These are phyloP conservation scores for Prasinococcaceae sp. DNA, from an alignment of 139 green algal genomes.

Conservation along the genomic window DNA sequence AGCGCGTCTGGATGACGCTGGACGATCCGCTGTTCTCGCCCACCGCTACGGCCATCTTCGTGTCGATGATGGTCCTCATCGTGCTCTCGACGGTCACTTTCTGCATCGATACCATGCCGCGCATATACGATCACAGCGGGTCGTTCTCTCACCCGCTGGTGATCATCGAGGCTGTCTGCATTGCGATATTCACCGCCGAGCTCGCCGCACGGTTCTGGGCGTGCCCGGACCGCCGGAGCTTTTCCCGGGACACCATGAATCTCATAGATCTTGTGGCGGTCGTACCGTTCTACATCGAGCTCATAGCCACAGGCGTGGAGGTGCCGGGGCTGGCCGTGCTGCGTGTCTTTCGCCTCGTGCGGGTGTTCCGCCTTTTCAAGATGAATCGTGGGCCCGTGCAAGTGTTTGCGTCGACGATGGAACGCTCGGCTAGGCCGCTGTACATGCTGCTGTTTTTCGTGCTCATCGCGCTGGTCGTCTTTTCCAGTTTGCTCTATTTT, in stretches of 20 bases:
- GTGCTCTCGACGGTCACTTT: slow-evolving; percentile 23
- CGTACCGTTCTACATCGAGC: slow-evolving; percentile 15
- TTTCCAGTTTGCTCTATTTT: slow-evolving; percentile 12
- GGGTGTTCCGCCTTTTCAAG: slow-evolving; percentile 7
- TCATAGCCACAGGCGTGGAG: not conserved
- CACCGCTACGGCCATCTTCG: slow-evolving; percentile 2
- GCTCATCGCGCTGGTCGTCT: slow-evolving; percentile 9
- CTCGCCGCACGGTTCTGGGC: not conserved
- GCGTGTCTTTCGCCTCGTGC: slow-evolving; percentile 6
- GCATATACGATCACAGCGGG: not conserved
- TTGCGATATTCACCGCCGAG: slow-evolving; percentile 14
- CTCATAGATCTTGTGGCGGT: slow-evolving; percentile 12
- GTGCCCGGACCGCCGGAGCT: not conserved
- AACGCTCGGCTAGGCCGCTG: slow-evolving; percentile 6
- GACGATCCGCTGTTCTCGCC: slow-evolving; percentile 12
- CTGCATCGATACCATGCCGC: slow-evolving; percentile 23
- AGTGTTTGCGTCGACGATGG: slow-evolving; percentile 3
- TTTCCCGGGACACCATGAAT: slow-evolving; percentile 9
- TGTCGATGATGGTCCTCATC: slow-evolving; percentile 25
- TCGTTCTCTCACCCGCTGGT: not conserved
- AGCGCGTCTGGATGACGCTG: slow-evolving; percentile 13
- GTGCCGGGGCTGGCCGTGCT: slow-evolving; percentile 10
- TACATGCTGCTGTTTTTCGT: slow-evolving; percentile 12
- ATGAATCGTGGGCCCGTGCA: not conserved
- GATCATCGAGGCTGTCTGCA: slow-evolving; percentile 9